Evolutionary conservation across 2,329 filamentous ascomycete genomes (phyloP).

Genomic region (Escovopsis sp.): DNA sequence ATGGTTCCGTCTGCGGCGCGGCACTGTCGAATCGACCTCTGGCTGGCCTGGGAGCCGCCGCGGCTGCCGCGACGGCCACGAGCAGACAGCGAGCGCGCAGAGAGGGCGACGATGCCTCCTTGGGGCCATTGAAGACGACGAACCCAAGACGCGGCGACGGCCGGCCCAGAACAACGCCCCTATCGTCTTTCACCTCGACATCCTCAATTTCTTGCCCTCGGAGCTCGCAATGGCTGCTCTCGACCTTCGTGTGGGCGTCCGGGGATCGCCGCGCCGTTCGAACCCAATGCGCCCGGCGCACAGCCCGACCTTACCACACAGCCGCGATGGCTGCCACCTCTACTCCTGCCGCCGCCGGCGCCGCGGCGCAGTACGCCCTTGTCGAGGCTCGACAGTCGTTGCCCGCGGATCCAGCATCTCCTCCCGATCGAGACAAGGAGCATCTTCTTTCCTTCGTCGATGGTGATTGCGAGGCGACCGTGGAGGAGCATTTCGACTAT

Average conservation of each 20-base stretch:
- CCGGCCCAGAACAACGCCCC: constrained; percentile 1
- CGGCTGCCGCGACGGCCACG: constrained; percentile 9
- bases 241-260: constrained; percentile 22
- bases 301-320: constrained; percentile 13
- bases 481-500: constrained; percentile 38
- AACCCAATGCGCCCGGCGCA: constrained; percentile 1
- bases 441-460: constrained; percentile 40
- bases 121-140: constrained; percentile 7
- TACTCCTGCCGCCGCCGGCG: too few relatives aligned
- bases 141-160: constrained; percentile 1
- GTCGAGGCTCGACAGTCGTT: constrained; percentile 6
- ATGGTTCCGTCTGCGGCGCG: constrained; percentile 44
- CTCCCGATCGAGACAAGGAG: constrained; percentile 16
- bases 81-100: constrained; percentile 13
- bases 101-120: constrained; percentile 7
- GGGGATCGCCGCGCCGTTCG: constrained; percentile 8
- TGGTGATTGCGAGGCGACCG: constrained; percentile 30
- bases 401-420: constrained; percentile 5
- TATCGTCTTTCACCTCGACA: too few relatives aligned
- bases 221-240: constrained; percentile 26
- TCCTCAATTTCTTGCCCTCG: constrained; percentile 13
- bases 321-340: constrained; percentile 9
- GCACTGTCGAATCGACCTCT: constrained; percentile 33
- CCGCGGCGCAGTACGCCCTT: too few relatives aligned
- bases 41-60: constrained; percentile 11